Evolutionary conservation across 2,329 filamentous ascomycete genomes (phyloP).

Genomic region (Cryphonectria radicalis): DNA sequence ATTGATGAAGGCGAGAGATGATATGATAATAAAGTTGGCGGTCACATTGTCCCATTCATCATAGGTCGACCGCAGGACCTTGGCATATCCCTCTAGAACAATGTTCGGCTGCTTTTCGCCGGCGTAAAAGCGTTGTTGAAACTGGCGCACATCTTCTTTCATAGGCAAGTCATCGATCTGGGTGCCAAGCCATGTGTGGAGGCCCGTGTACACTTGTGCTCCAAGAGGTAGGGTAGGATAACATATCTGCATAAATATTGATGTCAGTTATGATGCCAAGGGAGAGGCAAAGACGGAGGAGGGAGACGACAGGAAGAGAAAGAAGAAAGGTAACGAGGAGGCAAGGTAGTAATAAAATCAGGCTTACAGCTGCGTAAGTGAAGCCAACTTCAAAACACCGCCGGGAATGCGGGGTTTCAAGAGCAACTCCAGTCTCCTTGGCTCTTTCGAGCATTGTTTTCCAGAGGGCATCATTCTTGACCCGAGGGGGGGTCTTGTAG

Average conservation of each 20-base stretch:
- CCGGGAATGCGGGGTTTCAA: background rate
- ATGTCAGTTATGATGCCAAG: background rate
- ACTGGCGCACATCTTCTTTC: conserved; percentile 9
- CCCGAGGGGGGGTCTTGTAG: background rate
- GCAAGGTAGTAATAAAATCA: too few relatives aligned
- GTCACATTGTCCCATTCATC: conserved; percentile 6
- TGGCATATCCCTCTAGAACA: conserved; percentile 7
- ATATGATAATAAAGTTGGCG: conserved; percentile 14
- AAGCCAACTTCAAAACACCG: conserved; percentile 12
- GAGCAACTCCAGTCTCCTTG: background rate
- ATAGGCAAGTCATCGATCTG: conserved; percentile 8
- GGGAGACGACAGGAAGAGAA: too few relatives aligned
- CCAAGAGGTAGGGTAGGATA: background rate
- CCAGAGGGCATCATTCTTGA: conserved; percentile 7
- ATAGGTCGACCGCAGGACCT: conserved; percentile 9
- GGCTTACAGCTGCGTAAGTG: conserved; percentile 11
- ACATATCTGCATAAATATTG: background rate
- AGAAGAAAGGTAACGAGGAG: background rate
- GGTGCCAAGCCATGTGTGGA: conserved; percentile 16
- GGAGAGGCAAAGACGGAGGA: too few relatives aligned
- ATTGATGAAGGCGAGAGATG: conserved; percentile 14
- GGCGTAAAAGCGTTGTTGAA: conserved; percentile 7
- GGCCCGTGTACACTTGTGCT: conserved; percentile 13
- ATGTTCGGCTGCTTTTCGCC: conserved; percentile 6
- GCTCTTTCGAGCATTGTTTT: conserved; percentile 11